Base-by-base conservation (phyloP, 164 flowering plant species). In the Dillenia suffruticosa region DNA sequence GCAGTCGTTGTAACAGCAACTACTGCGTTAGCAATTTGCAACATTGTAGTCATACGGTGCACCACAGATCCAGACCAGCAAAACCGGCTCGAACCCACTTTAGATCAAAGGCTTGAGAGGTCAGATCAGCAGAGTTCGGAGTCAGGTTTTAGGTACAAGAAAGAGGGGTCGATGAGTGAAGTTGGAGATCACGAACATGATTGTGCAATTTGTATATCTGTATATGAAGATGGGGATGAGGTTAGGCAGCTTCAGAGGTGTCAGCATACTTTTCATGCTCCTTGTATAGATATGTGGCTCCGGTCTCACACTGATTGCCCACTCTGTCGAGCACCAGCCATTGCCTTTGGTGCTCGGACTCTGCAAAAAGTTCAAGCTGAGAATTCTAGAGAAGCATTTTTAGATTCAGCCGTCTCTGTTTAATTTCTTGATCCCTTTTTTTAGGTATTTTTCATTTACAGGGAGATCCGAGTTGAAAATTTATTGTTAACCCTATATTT, bases 1-100 rank as follows among this genome's bases (percentile, higher is more conserved):
- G 74, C 68, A 2, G 76, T 84, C 15, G 69, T 82, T 1, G 87
- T 80, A 12, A 67, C 81, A 0, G 75, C 84, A 2, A 77, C 80
- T 8, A 12, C 79, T 0, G 62, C 82, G 14, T 63, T 84, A 1
- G 79, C 72, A 6, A 2, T 79, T 1, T 84, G 81, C 73, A 82
- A 79, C 52, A 58, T 86, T 56, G 46, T 80, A 26, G 64, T 79
- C 59, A 59, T 47, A 55, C 81, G 79, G 75, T 73, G 87, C 66
- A 19, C 70, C 16, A 47, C 7, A 4, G 40, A 32, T 32, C 40
- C 7, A 5, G 6, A 32, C 40, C 40, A 32, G 7, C 40, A 6
- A 32, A 32, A 32, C 40, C 0, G 40, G 6, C 40, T 6, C 7
- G 40, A 32, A 32, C 6, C 40, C 40, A 32, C 7, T 6, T 32